Evolutionary conservation across 2,329 filamentous ascomycete genomes (phyloP).

Genomic region (Fusarium pseudocircinatum): DNA sequence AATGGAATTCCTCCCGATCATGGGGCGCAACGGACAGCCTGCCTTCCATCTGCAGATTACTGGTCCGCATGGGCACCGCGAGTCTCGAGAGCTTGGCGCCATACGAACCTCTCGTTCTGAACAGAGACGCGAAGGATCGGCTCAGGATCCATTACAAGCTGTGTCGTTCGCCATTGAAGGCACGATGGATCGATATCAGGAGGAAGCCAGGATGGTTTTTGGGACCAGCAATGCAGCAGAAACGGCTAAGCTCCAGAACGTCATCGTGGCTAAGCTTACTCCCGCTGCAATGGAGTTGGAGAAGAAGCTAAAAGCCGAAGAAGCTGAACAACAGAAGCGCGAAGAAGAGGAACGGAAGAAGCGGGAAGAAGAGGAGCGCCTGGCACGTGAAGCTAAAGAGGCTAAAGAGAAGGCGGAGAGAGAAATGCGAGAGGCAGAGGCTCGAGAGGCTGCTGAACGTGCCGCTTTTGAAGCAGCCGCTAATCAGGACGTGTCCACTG

Average conservation of each 20-base stretch:
- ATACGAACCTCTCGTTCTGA: conserved; percentile 58
- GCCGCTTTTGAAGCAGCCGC: conserved; percentile 67
- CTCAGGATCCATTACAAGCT: conserved; percentile 75
- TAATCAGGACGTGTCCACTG: conserved; percentile 8
- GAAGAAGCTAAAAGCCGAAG: conserved; percentile 72
- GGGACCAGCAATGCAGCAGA: conserved; percentile 70
- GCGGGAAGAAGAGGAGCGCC: conserved; percentile 72
- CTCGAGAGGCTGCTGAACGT: conserved; percentile 66
- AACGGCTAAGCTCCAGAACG: conserved; percentile 73
- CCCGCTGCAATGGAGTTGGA: conserved; percentile 87
- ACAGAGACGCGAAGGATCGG: conserved; percentile 56
- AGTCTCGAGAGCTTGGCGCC: conserved; percentile 60
- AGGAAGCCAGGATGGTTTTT: conserved; percentile 90
- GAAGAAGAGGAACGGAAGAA: conserved; percentile 68
- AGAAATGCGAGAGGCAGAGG: conserved; percentile 77
- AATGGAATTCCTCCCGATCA: conserved; percentile 62
- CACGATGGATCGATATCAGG: conserved; percentile 83
- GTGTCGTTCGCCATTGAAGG: conserved; percentile 77
- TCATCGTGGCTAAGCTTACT: conserved; percentile 77
- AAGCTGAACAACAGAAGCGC: conserved; percentile 61
- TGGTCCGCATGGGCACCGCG: conserved; percentile 57
- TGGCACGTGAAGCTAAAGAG: conserved; percentile 75
- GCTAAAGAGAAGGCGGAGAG: conserved; percentile 72
- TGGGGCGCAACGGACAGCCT: conserved; percentile 58
- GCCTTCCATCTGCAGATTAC: conserved; percentile 70